Evolutionary conservation across 1,284 basidiomycete genomes (phyloP).

Genomic region (Fomitopsis palustris): DNA sequence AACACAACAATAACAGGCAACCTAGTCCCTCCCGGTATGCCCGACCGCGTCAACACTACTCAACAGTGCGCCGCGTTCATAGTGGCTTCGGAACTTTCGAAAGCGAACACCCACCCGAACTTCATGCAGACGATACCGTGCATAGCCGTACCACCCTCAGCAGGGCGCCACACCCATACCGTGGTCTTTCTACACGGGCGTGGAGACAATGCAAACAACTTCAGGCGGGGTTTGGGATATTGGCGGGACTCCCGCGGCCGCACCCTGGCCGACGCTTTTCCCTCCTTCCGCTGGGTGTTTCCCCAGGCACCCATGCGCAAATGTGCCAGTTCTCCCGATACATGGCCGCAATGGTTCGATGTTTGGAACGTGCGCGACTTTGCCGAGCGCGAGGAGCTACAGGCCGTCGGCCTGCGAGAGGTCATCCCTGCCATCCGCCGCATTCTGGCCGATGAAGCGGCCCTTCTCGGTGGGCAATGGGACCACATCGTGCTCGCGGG

Average conservation of each 20-base stretch:
- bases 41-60: no score
- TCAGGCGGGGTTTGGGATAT: not conserved
- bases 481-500: not conserved
- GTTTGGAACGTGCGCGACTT: not conserved
- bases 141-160: not conserved
- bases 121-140: no score
- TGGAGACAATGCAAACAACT: not conserved
- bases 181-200: not conserved
- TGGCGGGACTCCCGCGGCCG: not conserved
- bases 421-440: not conserved
- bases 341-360: not conserved
- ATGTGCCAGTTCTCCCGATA: not conserved
- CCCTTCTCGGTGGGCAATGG: not conserved
- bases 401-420: not conserved
- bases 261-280: not conserved
- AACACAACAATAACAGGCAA: no score
- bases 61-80: no score
- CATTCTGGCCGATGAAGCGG: not conserved
- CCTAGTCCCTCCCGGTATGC: no score
- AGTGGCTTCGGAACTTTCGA: no score
- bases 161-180: not conserved
- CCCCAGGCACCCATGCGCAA: not conserved
- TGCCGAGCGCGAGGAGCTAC: not conserved
- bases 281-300: not conserved
- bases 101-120: no score